These are phyloP conservation scores for Puccinia novopanici DNA, from an alignment of 1,284 basidiomycete genomes.

Conservation along the genomic window DNA sequence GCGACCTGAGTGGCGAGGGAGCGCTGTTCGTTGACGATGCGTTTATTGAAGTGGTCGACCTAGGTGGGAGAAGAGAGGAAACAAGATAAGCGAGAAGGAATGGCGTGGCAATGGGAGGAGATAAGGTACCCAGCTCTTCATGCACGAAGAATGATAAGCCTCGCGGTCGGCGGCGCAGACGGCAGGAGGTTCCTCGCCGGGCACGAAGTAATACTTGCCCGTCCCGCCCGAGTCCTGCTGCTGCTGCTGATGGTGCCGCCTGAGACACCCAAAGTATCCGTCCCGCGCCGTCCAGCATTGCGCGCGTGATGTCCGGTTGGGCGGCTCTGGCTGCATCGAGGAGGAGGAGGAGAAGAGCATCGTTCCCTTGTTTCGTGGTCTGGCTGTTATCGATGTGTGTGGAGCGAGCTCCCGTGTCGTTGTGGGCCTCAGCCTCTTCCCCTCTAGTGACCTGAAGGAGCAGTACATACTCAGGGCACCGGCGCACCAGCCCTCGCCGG, in stretches of 20 bases:
- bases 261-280: slow-evolving; percentile 35
- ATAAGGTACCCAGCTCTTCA: slow-evolving; percentile 37
- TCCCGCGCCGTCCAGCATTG: slow-evolving; percentile 37
- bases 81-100: not conserved
- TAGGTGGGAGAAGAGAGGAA: not conserved
- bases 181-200: slow-evolving; percentile 12
- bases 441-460: too few species aligned
- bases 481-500: too few species aligned
- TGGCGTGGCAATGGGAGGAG: not conserved
- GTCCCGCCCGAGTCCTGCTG: not conserved
- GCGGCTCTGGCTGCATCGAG: not conserved
- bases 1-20: slow-evolving; percentile 21
- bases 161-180: slow-evolving; percentile 9
- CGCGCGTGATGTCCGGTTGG: slow-evolving; percentile 26
- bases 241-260: slow-evolving; percentile 8
- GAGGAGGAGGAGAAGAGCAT: slow-evolving; percentile 7
- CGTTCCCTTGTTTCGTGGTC: too few species aligned
- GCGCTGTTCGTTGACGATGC: slow-evolving; percentile 44
- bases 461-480: too few species aligned
- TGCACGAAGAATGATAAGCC: slow-evolving; percentile 25
- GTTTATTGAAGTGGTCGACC: slow-evolving; percentile 47
- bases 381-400: too few species aligned
- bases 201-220: slow-evolving; percentile 33
- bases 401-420: too few species aligned
- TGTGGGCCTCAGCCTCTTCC: too few species aligned